Base-by-base conservation (phyloP, 202 grass and related monocot species). In the Miscanthus sacchariflorus region DNA sequence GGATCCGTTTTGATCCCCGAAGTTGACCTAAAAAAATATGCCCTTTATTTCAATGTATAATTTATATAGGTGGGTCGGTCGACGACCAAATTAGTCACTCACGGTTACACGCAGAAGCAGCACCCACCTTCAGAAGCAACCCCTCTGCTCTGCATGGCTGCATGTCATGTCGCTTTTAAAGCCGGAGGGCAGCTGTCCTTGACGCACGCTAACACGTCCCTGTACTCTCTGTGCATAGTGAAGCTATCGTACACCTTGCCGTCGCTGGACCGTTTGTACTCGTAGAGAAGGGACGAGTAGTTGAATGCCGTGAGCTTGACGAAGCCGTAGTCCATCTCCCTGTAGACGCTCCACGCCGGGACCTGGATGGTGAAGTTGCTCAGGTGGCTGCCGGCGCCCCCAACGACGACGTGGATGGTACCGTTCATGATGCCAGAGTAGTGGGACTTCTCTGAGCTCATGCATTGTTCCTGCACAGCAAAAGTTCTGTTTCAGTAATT, bases 261-360 rank as follows among this genome's bases (percentile, higher is more conserved):
- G 14, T 98, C 85, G 15, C 89, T 91, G 36, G 91, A 94, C 15
- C 86, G 80, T 69, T 89, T 91, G 83, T 96, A 98, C 83, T 98
- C 96, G 0, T 88, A 96, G 24, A 92, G 89, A 0, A 98, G 92
- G 4, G 91, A 88, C 36, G 87, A 87, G 81, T 94, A 88, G 89
- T 96, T 88, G 81, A 89, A 93, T 12, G 96, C 92, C 10, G 96
- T 94, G 28, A 98, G 87, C 87, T 98, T 98, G 18, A 90, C 92
- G 71, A 96, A 96, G 2, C 96, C 93, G 33, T 88, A 94, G 10
- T 90, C 90, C 77, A 82, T 66, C 59, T 98, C 96, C 91, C 89
- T 61, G 89, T 90, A 94, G 5, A 96, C 25, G 72, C 96, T 98
- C 93, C 96, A 98, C 2, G 43, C 71, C 18, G 96, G 96, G 13